phyloP scores from a whole-genome alignment of 768 basidiomycete genomes.

The Boletus rubroflammeus region DNA sequence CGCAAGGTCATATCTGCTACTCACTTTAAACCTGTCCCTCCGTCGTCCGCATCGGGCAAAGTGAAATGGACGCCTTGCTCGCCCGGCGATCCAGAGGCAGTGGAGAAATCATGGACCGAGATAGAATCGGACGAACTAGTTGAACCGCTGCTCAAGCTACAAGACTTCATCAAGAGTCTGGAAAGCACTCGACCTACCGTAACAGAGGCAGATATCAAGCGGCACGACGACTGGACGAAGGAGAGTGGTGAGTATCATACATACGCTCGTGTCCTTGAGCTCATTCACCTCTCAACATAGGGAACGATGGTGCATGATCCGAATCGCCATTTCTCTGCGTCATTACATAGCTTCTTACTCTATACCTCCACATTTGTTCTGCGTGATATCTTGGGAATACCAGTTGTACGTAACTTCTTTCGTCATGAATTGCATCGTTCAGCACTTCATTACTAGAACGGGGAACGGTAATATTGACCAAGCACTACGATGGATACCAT shows the following conservation, averaged over 20 bases:
- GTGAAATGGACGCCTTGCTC: slow-evolving; percentile 93
- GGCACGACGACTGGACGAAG: slow-evolving; percentile 79
- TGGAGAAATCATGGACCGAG: slow-evolving; percentile 88
- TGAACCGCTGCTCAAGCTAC: slow-evolving; percentile 78
- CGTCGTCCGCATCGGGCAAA: slow-evolving; percentile 20
- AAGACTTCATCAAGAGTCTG: slow-evolving; percentile 81
- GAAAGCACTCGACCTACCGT: slow-evolving; percentile 84
- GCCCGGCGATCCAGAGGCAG: slow-evolving; percentile 80
- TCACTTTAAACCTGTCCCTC: slow-evolving; percentile 73
- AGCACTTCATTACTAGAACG: slow-evolving; percentile 1
- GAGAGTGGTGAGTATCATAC: slow-evolving; percentile 61
- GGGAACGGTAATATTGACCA: slow-evolving; percentile 17
- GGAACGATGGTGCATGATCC: slow-evolving; percentile 33
- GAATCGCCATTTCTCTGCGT: not conserved
- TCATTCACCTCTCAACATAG: slow-evolving; percentile 7
- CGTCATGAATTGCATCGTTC: slow-evolving; percentile 1
- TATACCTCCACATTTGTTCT: slow-evolving; percentile 21
- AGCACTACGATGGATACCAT: slow-evolving; percentile 21
- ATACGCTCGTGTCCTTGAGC: not conserved
- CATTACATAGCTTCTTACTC: slow-evolving; percentile 5
- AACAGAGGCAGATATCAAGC: slow-evolving; percentile 79
- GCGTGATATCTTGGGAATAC: slow-evolving; percentile 10
- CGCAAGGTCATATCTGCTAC: slow-evolving; percentile 94
- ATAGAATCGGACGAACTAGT: slow-evolving; percentile 82
- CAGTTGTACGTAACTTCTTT: slow-evolving; percentile 1